Evolutionary conservation across 306 rosid genomes (phyloP).

Genomic region (Cucurbita pepo): DNA sequence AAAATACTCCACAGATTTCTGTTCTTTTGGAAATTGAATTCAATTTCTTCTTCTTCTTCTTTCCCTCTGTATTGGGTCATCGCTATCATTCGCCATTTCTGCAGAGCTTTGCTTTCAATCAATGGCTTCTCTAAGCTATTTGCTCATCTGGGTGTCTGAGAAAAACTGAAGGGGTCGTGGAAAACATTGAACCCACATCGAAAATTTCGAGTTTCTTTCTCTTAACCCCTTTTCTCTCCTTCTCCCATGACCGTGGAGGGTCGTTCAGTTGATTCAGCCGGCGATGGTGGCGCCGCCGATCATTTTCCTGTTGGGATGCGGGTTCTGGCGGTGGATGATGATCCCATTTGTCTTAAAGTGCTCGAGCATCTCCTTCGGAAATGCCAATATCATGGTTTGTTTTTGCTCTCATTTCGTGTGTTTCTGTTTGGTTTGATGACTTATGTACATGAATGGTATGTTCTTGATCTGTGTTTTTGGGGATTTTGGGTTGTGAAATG

Average conservation of each 20-base stretch:
- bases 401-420: background rate
- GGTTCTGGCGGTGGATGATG: slow-evolving; percentile 77
- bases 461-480: background rate
- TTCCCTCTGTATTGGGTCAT: slow-evolving; percentile 21
- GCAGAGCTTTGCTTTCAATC: slow-evolving; percentile 27
- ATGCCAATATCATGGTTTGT: slow-evolving; percentile 75
- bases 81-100: slow-evolving; percentile 38
- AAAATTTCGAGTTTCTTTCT: slow-evolving; percentile 15
- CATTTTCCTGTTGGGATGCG: slow-evolving; percentile 75
- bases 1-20: slow-evolving; percentile 25
- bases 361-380: slow-evolving; percentile 50
- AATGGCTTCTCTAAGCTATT: background rate
- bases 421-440: background rate
- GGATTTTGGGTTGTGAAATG: background rate
- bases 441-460: background rate
- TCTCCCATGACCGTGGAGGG: slow-evolving; percentile 33
- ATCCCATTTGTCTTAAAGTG: slow-evolving; percentile 49
- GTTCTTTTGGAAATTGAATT: slow-evolving; percentile 35
- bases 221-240: slow-evolving; percentile 8
- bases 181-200: slow-evolving; percentile 5
- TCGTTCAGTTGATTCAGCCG: slow-evolving; percentile 19
- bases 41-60: slow-evolving; percentile 23
- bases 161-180: background rate
- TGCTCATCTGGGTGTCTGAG: slow-evolving; percentile 11
- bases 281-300: slow-evolving; percentile 19